Base-by-base conservation (phyloP, 2,329 filamentous ascomycete genomes). In the Geosmithia morbida region DNA sequence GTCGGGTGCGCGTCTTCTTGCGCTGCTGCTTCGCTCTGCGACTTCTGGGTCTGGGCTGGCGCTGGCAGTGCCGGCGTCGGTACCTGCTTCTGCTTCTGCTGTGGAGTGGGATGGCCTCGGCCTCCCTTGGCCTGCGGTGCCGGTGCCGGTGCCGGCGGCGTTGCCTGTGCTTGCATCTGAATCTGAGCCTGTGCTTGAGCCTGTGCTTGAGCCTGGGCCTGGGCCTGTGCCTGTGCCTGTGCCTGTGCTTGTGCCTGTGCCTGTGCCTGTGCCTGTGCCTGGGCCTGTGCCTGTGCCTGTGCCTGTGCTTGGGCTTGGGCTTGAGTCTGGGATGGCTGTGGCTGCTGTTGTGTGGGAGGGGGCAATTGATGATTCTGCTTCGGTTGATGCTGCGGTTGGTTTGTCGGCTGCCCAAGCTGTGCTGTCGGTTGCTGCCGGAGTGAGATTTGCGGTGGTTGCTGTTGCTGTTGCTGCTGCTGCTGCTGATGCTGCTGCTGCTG, bases 1-100 rank as follows among this genome's bases (percentile, higher is more conserved):
- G 64, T 65, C 10, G 62, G 64, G 41, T 66, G 65, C 48, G 58
- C 56, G 4, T 51, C 56, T 41, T 59, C 54, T 46, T 59, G 56
- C 14, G 45, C 29, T 4, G 49, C 46, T 4, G 54, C 52, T 5
- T 54, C 51, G 8, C 57, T 55, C 20, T 60, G 59, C 33, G 60
- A 56, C 19, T 48, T 51, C 41, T 51, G 54, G 3, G 14, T 16
- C 33, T 6, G 33, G 10, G 33, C 33, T 37, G 33, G 33, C 26
- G 26, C 33, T 29, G 29, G 46, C 7, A 51, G 52, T 13, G 47
- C 50, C 42, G 52, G 29, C 20, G 51, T 50, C 8, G 49, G 52
- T 20, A 51, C 49, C 46, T 50, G 48, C 39, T 48, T 44, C 33
- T 48, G 45, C 29, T 49, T 43, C 40, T 51, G 50, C 47, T 51